Conservation (phyloP, 2,329 filamentous ascomycete species). For the Arthrobotrys sinensis region DNA sequence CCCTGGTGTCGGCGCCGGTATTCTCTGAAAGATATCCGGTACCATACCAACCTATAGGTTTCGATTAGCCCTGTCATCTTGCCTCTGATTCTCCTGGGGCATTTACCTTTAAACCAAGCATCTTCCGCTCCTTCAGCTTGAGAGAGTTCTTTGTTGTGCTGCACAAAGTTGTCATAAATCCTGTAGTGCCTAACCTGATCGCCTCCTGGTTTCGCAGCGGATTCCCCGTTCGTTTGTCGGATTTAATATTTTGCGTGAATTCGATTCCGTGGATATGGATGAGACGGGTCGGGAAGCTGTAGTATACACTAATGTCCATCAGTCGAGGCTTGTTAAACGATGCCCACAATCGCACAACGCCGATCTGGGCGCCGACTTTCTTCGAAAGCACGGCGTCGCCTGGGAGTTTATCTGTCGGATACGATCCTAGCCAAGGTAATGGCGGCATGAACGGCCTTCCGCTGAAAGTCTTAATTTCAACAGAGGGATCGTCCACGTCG, state of each 20-base stretch:
- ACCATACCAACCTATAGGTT: conserved; percentile 53
- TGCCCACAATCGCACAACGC: conserved; percentile 42
- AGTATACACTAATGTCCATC: conserved; percentile 51
- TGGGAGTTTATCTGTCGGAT: conserved; percentile 48
- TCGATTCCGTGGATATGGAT: conserved; percentile 58
- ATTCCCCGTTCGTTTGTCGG: conserved; percentile 1
- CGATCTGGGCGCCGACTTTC: conserved; percentile 54
- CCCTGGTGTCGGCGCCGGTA: conserved; percentile 41
- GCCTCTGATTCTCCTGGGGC: too few relatives aligned
- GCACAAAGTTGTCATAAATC: conserved; percentile 56
- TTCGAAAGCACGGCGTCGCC: conserved; percentile 45
- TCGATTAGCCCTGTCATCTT: not conserved
- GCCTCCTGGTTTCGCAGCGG: conserved; percentile 21
- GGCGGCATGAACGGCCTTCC: conserved; percentile 55
- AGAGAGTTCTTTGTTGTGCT: conserved; percentile 30
- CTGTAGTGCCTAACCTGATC: conserved; percentile 43
- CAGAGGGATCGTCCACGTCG: conserved; percentile 39
- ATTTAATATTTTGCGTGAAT: conserved; percentile 36
- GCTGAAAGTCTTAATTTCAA: conserved; percentile 43
- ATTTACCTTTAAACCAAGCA: conserved; percentile 55
- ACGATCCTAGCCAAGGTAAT: conserved; percentile 51
- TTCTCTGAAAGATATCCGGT: conserved; percentile 41
- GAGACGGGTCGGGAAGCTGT: conserved; percentile 55
- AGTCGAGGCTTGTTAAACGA: conserved; percentile 31
- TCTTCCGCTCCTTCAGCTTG: conserved; percentile 42